phyloP scores from a whole-genome alignment of 331 rosid species.

The Saraca asoca region DNA sequence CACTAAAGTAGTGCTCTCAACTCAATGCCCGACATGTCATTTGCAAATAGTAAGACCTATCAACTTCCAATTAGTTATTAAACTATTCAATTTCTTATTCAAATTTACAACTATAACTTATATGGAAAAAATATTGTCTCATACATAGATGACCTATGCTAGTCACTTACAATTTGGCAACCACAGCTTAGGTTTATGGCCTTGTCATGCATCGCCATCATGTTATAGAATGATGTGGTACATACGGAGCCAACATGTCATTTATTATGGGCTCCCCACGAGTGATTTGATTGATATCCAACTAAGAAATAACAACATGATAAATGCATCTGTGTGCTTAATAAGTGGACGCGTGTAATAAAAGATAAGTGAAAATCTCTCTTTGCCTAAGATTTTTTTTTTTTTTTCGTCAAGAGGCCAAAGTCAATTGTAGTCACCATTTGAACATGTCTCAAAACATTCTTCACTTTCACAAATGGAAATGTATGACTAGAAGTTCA shows the following conservation, averaged over 20 bases:
- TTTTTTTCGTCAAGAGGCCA: too few species aligned
- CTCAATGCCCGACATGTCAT: conserved; percentile 39
- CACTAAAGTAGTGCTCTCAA: conserved; percentile 48
- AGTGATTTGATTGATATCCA: conserved; percentile 36
- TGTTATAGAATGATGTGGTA: neutral
- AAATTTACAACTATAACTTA: conserved; percentile 27
- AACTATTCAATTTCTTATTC: neutral
- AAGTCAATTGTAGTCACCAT: too few species aligned
- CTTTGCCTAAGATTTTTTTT: too few species aligned
- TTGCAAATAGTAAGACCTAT: conserved; percentile 34
- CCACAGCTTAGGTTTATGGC: conserved; percentile 30
- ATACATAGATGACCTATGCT: conserved; percentile 33
- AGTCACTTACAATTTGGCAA: conserved; percentile 46
- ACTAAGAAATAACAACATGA: neutral
- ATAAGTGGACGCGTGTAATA: too few species aligned
- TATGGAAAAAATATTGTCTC: conserved; percentile 38
- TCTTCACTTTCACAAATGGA: too few species aligned
- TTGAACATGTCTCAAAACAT: too few species aligned
- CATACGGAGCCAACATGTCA: conserved; percentile 5
- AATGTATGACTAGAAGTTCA: too few species aligned
- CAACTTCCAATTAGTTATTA: conserved; percentile 4
- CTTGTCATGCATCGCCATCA: conserved; percentile 30
- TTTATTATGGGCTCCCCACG: neutral
- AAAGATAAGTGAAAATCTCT: too few species aligned
- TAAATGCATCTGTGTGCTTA: too few species aligned